Conservation (phyloP, 768 basidiomycete genomes). For the Cyclocybe aegerita region DNA sequence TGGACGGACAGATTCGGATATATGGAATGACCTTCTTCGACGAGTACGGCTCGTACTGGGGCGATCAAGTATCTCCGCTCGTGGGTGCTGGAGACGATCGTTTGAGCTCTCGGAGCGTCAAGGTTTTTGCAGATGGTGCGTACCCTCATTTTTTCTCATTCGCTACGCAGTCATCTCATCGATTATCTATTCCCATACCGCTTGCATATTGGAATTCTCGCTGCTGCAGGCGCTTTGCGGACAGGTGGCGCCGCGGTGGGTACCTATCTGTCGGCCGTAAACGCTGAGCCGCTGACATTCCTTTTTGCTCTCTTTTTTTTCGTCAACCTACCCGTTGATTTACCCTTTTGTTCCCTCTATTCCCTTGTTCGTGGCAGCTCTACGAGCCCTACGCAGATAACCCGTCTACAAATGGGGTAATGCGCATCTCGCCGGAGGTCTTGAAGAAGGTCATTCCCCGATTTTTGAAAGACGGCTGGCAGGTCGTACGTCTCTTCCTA, state of each 20-base stretch:
- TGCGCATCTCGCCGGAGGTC: constrained; percentile 65
- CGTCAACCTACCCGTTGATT: background rate
- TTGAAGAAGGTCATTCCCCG: constrained; percentile 61
- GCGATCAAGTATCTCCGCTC: constrained; percentile 56
- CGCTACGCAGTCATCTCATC: constrained; percentile 1
- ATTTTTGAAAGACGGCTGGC: constrained; percentile 83
- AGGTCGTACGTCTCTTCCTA: constrained; percentile 66
- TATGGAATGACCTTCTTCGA: constrained; percentile 78
- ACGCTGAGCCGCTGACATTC: background rate
- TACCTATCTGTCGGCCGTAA: background rate
- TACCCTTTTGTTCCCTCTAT: no score
- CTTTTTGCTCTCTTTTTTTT: background rate
- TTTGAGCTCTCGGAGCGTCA: constrained; percentile 72
- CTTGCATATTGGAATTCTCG: no score
- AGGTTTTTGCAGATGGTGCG: constrained; percentile 73
- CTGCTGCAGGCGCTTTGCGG: constrained; percentile 69
- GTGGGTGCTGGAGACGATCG: constrained; percentile 58
- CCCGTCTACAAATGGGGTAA: constrained; percentile 72
- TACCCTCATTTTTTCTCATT: background rate
- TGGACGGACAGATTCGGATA: constrained; percentile 55
- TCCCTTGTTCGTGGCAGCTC: constrained; percentile 40
- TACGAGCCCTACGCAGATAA: constrained; percentile 82
- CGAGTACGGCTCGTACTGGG: constrained; percentile 69
- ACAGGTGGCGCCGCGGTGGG: constrained; percentile 84
- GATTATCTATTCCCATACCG: background rate